Percentiles rank a stretch among this genome's conserved stretches.
These are phyloP conservation scores for Castanea crenata DNA, from an alignment of 306 rosid species.

Conservation along the genomic window DNA sequence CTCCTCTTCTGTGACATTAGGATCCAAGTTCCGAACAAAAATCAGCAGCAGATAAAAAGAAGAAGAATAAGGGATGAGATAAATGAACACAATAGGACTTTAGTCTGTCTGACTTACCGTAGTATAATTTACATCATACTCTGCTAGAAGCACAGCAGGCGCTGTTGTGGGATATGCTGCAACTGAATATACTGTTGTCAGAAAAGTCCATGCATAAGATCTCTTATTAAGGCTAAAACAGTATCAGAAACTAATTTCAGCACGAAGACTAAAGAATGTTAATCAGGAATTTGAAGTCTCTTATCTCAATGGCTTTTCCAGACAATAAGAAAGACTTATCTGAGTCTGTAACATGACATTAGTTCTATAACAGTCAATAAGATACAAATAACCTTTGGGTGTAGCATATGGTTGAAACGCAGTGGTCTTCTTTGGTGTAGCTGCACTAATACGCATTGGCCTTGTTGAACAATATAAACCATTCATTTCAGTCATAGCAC, in stretches of 20 bases:
- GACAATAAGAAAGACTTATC: background rate
- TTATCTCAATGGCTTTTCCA: background rate
- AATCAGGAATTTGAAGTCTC: background rate
- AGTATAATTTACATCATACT: constrained; percentile 75
- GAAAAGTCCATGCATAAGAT: constrained; percentile 21
- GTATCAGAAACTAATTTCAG: constrained; percentile 9
- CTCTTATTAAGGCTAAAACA: background rate
- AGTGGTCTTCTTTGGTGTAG: constrained; percentile 76
- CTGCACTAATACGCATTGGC: constrained; percentile 93
- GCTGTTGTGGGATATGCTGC: constrained; percentile 64
- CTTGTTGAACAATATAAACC: constrained; percentile 84
- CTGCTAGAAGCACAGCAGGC: constrained; percentile 40
- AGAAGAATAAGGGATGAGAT: constrained; percentile 21
- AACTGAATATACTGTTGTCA: constrained; percentile 58
- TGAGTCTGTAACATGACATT: background rate
- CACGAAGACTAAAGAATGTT: background rate
- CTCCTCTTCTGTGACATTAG: constrained; percentile 72
- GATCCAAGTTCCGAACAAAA: constrained; percentile 89
- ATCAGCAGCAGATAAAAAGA: constrained; percentile 40
- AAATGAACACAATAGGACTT: background rate
- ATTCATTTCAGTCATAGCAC: constrained; percentile 91
- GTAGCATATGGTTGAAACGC: constrained; percentile 55
- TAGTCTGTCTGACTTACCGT: constrained; percentile 46
- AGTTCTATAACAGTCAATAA: background rate
- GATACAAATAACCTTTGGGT: constrained; percentile 46